These are phyloP conservation scores for Lactarius vividus DNA, from an alignment of 768 basidiomycete genomes.

Conservation along the genomic window DNA sequence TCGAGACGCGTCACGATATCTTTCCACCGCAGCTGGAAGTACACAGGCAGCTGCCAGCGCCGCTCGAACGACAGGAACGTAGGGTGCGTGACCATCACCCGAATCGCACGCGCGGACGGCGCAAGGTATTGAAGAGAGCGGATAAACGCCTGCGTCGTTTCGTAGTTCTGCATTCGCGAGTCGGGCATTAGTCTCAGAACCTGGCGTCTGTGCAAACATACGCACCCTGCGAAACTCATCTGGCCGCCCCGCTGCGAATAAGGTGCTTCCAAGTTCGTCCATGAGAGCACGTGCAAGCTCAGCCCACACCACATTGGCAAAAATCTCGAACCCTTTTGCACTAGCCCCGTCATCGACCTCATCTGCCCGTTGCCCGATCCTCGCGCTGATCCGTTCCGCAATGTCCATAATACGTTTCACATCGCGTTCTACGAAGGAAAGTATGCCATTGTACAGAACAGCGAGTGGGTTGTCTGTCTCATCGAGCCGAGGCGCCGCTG, in stretches of 20 bases:
- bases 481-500: slow-evolving; percentile 55
- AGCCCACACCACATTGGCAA: slow-evolving; percentile 87
- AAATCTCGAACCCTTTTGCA: slow-evolving; percentile 67
- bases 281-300: slow-evolving; percentile 78
- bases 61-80: slow-evolving; percentile 70
- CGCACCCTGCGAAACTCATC: slow-evolving; percentile 84
- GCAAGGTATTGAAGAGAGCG: slow-evolving; percentile 78
- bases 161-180: slow-evolving; percentile 61
- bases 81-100: slow-evolving; percentile 69
- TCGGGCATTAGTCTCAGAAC: neutral
- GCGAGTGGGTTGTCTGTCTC: slow-evolving; percentile 67
- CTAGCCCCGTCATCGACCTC: slow-evolving; percentile 20
- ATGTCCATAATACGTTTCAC: slow-evolving; percentile 71
- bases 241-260: slow-evolving; percentile 92
- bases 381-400: slow-evolving; percentile 64
- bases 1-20: slow-evolving; percentile 82
- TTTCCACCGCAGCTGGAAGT: slow-evolving; percentile 97
- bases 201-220: neutral
- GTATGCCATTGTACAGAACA: slow-evolving; percentile 73
- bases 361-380: slow-evolving; percentile 36
- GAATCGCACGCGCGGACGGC: slow-evolving; percentile 67
- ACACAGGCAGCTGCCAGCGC: slow-evolving; percentile 95
- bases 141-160: slow-evolving; percentile 79
- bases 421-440: slow-evolving; percentile 78
- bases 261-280: slow-evolving; percentile 74